Base-by-base conservation (phyloP, 1,284 basidiomycete genomes). In the Ganoderma meredithae region DNA sequence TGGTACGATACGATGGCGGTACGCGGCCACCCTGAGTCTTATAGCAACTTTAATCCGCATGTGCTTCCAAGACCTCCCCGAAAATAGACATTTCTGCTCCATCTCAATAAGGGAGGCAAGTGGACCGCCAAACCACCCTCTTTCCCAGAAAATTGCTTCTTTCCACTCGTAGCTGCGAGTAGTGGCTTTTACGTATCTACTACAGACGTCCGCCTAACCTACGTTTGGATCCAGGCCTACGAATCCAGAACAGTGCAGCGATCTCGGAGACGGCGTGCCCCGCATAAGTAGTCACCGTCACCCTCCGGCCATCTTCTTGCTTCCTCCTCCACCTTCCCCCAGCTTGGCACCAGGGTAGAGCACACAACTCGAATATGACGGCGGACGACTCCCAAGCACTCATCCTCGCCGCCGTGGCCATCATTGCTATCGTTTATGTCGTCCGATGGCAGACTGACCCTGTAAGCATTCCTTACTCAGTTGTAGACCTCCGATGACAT, bases 371-470 rank as follows among this genome's bases (percentile, higher is more conserved):
- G 5, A 3, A 19, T 2, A 55, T 55, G 27, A 7, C 52, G 27
- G 13, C 33, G 52, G 27, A 55, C 13, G 52, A 55, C 17, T 27
- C 52, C 6, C 52, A 55, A 19, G 2, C 52, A 31, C 52, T 31
- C 52, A 33, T 55, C 31, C 52, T 55, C 27, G 27, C 52, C 27
- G 52, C 27, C 17, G 13, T 55, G 13, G 27, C 52, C 17, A 17
- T 55, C 27, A 8, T 55, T 4, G 52, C 27, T 19, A 15, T 19
- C 27, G 3, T 55, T 3, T 55, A 55, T 27, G 17, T 31, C 52
- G 27, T 55, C 15, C 52, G 52, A 55, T 55, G 52, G 52, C 25
- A 55, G 52, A 55, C 52, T 3, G 27, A 55, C 17, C 52, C 52
- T 17, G 52, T 55, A 33, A 55, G 52, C 17, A 17, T 3, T 33